Base-by-base conservation (phyloP, 2,329 filamentous ascomycete genomes). In the Beauveria pseudobassiana region DNA sequence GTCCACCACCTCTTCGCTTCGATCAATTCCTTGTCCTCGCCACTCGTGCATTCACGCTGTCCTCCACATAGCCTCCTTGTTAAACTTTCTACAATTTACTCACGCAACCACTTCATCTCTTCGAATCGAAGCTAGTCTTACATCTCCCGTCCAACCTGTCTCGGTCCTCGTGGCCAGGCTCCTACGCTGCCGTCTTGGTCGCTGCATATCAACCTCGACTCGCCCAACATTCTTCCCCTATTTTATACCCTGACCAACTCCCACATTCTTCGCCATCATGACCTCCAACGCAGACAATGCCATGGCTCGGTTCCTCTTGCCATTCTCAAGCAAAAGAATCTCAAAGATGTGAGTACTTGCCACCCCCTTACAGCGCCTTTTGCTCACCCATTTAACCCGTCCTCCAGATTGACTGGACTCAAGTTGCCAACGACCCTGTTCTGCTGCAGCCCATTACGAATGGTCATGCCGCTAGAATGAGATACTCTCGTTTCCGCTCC, bases 381-480 rank as follows among this genome's bases (percentile, higher is more conserved):
- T 20, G 5, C 18, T 14, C 12, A 40, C 38, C 56, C 26, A 20
- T 45, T n/a, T 20, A 55, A 20, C 3, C 3, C 7, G 18, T 57
- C 26, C 42, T 46, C 24, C 61, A 86, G 83, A 83, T 86, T 67
- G 80, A 86, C 69, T 86, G 83, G 83, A 80, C 80, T 63, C 72
- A 77, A 68, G 83, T 86, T 50, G 83, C 83, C 59, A 70, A 75
- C 42, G 80, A 84, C 63, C 81, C 82, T 22, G 76, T 82, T 53
- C 75, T 86, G 10, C 65, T 78, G 26, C 76, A 83, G 55, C 75
- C 78, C 66, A 85, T 85, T 63, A 78, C 81, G 64, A 86, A 85
- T 67, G 83, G 83, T 50, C 83, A 86, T 70, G 83, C 83, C 34
- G 83, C 83, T 38, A 79, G 83, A 53, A 86, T 86, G 83, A 77